Evolutionary conservation across 495 filamentous ascomycete species (phyloP), one percentile per base, ranked within the genome.

Genomic region (Talaromyces proteolyticus): DNA sequence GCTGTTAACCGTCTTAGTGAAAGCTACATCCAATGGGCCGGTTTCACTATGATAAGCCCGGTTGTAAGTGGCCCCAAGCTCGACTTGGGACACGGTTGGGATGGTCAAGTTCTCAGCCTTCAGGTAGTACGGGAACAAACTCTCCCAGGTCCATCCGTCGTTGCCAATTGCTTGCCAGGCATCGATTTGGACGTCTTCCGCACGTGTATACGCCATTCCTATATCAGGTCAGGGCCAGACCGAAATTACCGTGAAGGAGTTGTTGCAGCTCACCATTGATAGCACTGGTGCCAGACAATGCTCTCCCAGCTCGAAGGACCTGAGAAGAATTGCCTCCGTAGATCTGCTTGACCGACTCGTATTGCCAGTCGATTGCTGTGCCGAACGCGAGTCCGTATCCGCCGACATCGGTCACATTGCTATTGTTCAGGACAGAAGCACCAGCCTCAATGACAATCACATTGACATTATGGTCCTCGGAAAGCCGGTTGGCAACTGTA

Each of bases 131-230:
- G 80, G 78, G 18, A 80, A 56, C 19, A 87, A 59, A 26, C 57
- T 75, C 1, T 72, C 50, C 78, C 81, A 86, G 49, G 69, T 75
- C 84, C 83, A 87, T n/a, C 80, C 79, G 2, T 72, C 66, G 54
- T 83, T 85, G 2, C 85, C 82, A 3, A 84, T 59, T 4, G 56
- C 60, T 57, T 62, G 69, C 79, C 79, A 81, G n/a, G 71, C 66
- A 52, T 82, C 69, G 17, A 82, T 65, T 19, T 62, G 65, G 16
- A 52, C 66, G 3, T 49, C 53, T 47, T 67, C 60, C 0, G 63
- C 63, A 20, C 63, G 58, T 25, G 67, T 63, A 34, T 79, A 77
- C 10, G 73, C 67, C 70, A 76, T 74, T 19, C 75, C 73, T 76
- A 45, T 62, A 16, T 23, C 55, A 21, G 38, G 16, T 29, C 25